Conservation (phyloP, 805 yeast species). For the Ogataea polymorpha region DNA sequence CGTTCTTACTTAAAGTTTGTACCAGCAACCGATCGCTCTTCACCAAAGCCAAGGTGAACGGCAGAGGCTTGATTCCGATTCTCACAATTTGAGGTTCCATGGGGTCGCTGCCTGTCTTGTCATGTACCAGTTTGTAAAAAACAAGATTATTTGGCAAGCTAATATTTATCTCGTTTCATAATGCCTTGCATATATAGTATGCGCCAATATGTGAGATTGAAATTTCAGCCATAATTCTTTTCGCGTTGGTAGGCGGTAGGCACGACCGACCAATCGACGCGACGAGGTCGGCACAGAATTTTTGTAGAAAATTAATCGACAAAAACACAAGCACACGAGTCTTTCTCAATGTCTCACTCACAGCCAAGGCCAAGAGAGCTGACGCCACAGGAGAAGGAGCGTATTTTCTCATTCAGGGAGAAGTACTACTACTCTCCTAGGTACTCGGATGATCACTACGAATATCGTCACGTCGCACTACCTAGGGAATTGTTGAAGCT, state of each 20-base stretch:
- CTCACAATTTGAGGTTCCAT: conserved; percentile 11
- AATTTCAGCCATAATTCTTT: conserved; percentile 8
- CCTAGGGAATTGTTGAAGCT: conserved; percentile 95
- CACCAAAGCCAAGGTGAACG: conserved; percentile 29
- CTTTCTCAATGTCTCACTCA: conserved; percentile 25
- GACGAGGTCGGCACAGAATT: background rate
- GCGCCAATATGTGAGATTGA: background rate
- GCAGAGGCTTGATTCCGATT: conserved; percentile 47
- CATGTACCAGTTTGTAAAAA: conserved; percentile 1
- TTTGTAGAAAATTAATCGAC: conserved; percentile 7
- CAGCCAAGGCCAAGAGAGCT: conserved; percentile 61
- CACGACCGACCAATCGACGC: conserved; percentile 11
- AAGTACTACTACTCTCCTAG: conserved; percentile 92
- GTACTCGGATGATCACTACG: conserved; percentile 87
- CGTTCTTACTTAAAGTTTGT: conserved; percentile 28
- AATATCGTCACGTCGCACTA: conserved; percentile 94
- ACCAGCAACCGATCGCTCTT: conserved; percentile 31
- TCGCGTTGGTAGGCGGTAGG: conserved; percentile 3
- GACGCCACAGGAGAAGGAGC: conserved; percentile 77
- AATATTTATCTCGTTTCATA: conserved; percentile 7
- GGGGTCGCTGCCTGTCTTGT: background rate
- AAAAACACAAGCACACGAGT: conserved; percentile 1
- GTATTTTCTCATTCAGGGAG: conserved; percentile 88
- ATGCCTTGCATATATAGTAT: background rate
- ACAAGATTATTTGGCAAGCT: conserved; percentile 1